Base-by-base conservation (phyloP, 148 eudicot genomes). In the Silene latifolia region DNA sequence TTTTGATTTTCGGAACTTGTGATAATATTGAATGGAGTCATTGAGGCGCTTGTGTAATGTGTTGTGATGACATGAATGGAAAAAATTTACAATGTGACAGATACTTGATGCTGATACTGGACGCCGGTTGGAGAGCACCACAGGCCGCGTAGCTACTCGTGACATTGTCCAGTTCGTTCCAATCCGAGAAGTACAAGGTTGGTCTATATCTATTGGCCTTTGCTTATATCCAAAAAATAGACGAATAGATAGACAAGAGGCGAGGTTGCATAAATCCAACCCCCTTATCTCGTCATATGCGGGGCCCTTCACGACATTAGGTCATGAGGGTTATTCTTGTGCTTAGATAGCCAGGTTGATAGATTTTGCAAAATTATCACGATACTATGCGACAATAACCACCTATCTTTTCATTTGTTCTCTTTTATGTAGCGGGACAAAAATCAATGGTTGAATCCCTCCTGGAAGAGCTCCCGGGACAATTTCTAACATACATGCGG, bases 91-190 rank as follows among this genome's bases (percentile, higher is more conserved):
- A 51, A 58, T 39, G 8, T 80, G 32, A 72, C 82, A 94, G 98
- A 80, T 90, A 67, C 93, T 94, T 78, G 98, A 94, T 83, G 97
- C 97, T 74, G 98, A 94, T 77, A 87, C 82, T 66, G 93, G 95
- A 10, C 78, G 72, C 7, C 85, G 91, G 72, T 80, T 94, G 81
- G 91, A 89, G 88, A 93, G 97, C 82, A 80, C 93, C 13, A 86
- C 87, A 0, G 98, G 98, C 63, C 86, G 93, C 76, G 76, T 93
- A 71, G 98, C 98, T 53, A 88, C 98, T 32, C 78, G 97, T 79
- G 98, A 93, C 85, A 88, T 91, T 80, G 98, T 93, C 42, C 98
- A 93, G 78, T 93, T 93, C 74, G 97, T 93, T 82, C 94, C 96
- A 29, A 89, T 91, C 91, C 91, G 92, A 66, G 90, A 90, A 23